A percentile compares a stretch with the other conserved stretches of the same genome.
Conservation (phyloP, 768 basidiomycete species). For the Boletus subparvulus region DNA sequence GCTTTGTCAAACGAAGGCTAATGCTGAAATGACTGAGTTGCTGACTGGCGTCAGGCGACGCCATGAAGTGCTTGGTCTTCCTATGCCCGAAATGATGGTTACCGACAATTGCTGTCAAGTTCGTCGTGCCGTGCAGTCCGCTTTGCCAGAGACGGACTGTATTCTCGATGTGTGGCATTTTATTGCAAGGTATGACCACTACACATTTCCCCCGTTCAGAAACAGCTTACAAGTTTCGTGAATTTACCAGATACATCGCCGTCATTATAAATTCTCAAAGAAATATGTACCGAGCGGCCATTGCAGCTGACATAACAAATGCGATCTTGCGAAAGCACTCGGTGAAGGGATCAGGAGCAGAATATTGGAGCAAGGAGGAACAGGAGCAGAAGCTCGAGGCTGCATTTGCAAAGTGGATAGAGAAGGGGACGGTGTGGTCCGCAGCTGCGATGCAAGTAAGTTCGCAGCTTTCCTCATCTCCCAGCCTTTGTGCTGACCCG, state of each 20-base stretch:
- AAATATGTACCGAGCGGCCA: background rate
- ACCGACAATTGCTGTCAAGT: background rate
- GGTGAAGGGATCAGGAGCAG: background rate
- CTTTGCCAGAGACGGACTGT: too few relatives aligned
- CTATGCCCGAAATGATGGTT: background rate
- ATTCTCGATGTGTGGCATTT: too few relatives aligned
- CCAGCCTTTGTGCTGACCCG: too few relatives aligned
- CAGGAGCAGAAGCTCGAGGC: slow-evolving; percentile 15
- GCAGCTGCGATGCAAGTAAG: slow-evolving; percentile 19
- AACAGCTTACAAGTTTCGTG: background rate
- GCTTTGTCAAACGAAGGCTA: background rate
- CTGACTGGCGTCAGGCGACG: background rate
- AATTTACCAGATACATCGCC: slow-evolving; percentile 8
- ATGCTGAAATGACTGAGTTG: background rate
- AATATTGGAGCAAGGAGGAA: slow-evolving; percentile 17
- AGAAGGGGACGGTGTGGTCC: slow-evolving; percentile 15
- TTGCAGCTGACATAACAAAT: slow-evolving; percentile 10
- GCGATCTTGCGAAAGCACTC: slow-evolving; percentile 10
- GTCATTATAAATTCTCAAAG: slow-evolving; percentile 8
- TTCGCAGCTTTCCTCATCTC: too few relatives aligned
- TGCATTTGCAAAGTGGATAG: slow-evolving; percentile 14
- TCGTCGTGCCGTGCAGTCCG: too few relatives aligned
- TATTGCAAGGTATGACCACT: background rate
- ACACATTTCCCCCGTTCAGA: background rate
- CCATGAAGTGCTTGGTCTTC: background rate